Evolutionary conservation across 2,329 filamentous ascomycete genomes (phyloP), one percentile per base, ranked within the genome.

Genomic region (Claviceps humidiphila): DNA sequence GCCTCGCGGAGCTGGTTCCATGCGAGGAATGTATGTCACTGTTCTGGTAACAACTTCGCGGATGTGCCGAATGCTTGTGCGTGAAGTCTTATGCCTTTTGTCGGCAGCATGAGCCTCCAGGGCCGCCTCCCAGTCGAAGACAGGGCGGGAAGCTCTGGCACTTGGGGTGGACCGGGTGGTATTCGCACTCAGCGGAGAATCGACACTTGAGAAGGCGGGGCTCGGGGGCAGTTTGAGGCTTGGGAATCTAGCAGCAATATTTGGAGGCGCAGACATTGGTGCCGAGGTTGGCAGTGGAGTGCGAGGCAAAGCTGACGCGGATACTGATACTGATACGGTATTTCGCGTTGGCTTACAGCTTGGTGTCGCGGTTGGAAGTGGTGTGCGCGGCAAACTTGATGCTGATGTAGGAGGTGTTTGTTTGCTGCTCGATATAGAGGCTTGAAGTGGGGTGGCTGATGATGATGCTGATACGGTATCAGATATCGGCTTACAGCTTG

Each of bases 1-100:
- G 58, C 90, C 90, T 68, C 90, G 90, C 7, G 89, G 91, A 40
- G 90, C 89, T 24, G 90, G 87, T 58, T 89, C 87, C 72, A 97
- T 87, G 58, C 84, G 76, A 55, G 82, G 85, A 65, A 87, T 95
- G 69, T 94, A 95, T 42, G 88, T 95, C 54, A 95, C 87, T 16
- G 89, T 96, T 59, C 89, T 80, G n/a, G 90, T 96, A 51, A 96
- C 87, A 4, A 96, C 89, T 67, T 96, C 89, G 51, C 88, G 77
- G 54, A 96, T 89, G 63, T 85, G 77, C 55, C 83, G 79, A 53
- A 83, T 74, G 60, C 75, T 82, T 37, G 82, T 81, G 58, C 76
- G 77, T 42, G 78, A 72, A 16, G 75, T 64, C 64, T 79, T 78
- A 57, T 75, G 77, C 60, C 75, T 73, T 64, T 73, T 73, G 51